Evolutionary conservation across 768 basidiomycete species (phyloP), one percentile per base, ranked within the genome.

Genomic region (Collybiopsis luxurians): DNA sequence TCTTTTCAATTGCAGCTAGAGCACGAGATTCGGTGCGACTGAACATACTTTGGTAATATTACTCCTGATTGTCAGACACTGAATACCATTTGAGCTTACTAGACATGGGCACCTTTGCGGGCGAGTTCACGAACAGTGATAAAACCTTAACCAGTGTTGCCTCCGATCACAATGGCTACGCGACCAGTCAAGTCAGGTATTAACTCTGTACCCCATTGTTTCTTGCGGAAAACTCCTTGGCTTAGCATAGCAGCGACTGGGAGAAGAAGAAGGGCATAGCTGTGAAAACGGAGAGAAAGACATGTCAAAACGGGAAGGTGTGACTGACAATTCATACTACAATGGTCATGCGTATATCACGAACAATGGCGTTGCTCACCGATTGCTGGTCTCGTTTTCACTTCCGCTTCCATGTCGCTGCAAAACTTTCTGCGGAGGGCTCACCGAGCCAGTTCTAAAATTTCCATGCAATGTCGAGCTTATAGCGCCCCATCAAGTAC

Each of bases 131-230:
- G 45, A 15, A 49, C 54, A 34, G 58, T 56, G 31, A 39, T 30
- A 42, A 46, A 44, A 44, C 58, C 58, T 19, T 56, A 30, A 23
- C 58, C 58, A 28, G 54, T 54, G 40, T 59, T 59, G 11, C 45
- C 58, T 46, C 58, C 58, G n/a, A 55, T 59, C 19, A 59, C 58
- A n/a, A 59, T 53, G 13, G 39, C 38, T 9, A 53, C 51, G 24
- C 39, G 51, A 42, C 51, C 51, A 34, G 27, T 50, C 48, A 50
- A 50, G 30, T 50, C 19, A 30, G 48, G 48, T 5, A 50, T 50
- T 6, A 30, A 50, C 3, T 27, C 28, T 27, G 21, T 21, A 21
- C 19, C n/a, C 48, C 48, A 50, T 50, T 50, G 30, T 28, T 47
- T 27, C 28, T 28, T 47, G 24, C n/a, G n/a, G 46, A 4, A 47